Conservation (phyloP, 345 rosid genomes). For the Laguncularia racemosa region DNA sequence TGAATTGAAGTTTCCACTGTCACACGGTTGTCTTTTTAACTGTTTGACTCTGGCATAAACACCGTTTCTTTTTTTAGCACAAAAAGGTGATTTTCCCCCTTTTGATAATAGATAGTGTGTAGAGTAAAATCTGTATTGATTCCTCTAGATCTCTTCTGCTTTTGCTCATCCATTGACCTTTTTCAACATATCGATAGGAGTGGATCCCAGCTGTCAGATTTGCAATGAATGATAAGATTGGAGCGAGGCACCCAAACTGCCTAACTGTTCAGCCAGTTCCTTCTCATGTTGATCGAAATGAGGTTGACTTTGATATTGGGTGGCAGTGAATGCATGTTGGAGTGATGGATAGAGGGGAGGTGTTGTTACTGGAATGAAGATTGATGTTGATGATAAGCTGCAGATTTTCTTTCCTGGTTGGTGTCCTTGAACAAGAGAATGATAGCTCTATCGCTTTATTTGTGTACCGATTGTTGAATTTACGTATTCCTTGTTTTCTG, state of each 20-base stretch:
- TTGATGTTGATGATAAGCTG: slow-evolving; percentile 30
- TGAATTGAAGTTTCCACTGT: no score
- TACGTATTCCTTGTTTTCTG: neutral
- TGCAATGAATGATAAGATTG: slow-evolving; percentile 73
- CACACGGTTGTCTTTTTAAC: no score
- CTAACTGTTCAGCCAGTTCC: slow-evolving; percentile 67
- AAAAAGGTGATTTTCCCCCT: no score
- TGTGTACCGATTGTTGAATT: slow-evolving; percentile 2
- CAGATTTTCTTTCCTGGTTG: no score
- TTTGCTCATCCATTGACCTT: neutral
- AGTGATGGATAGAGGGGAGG: slow-evolving; percentile 99
- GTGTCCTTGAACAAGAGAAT: slow-evolving; percentile 6
- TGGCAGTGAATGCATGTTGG: slow-evolving; percentile 98
- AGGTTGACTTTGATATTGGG: slow-evolving; percentile 29
- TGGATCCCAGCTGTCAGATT: slow-evolving; percentile 71
- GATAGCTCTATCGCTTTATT: neutral
- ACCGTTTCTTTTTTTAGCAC: no score
- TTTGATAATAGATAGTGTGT: no score
- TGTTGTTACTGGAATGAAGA: slow-evolving; percentile 40
- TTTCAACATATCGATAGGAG: slow-evolving; percentile 38
- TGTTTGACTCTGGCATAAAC: no score
- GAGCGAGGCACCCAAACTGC: slow-evolving; percentile 66
- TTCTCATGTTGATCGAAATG: slow-evolving; percentile 25
- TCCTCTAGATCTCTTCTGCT: neutral
- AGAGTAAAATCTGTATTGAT: no score